These are phyloP conservation scores for Clathrospora elynae DNA, from an alignment of 2,329 filamentous ascomycete species.

Conservation along the genomic window DNA sequence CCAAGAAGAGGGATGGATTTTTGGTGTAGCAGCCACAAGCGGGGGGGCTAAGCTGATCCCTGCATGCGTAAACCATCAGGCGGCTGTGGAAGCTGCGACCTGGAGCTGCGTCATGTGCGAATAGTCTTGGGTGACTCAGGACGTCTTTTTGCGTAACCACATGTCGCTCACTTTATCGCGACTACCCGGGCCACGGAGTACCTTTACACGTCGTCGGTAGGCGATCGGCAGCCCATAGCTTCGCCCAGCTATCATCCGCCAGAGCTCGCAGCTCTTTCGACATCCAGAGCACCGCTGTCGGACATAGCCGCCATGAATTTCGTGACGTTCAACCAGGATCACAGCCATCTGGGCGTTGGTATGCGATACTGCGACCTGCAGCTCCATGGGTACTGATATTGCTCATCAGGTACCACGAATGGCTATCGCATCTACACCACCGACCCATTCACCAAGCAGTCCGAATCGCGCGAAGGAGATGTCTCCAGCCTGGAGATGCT, in stretches of 20 bases:
- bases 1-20: conserved; percentile 21
- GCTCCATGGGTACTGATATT: conserved; percentile 11
- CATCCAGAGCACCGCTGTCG: conserved; percentile 7
- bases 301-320: conserved; percentile 74
- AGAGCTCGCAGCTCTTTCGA: conserved; percentile 11
- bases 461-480: conserved; percentile 91
- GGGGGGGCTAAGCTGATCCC: conserved; percentile 32
- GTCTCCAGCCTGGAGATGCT: conserved; percentile 98
- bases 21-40: conserved; percentile 26
- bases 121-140: not conserved
- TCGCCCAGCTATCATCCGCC: conserved; percentile 11
- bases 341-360: conserved; percentile 96
- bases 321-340: conserved; percentile 99
- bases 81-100: conserved; percentile 16
- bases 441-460: conserved; percentile 93
- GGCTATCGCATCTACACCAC: conserved; percentile 97
- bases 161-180: conserved; percentile 18
- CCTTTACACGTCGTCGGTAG: conserved; percentile 18
- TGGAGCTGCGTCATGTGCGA: conserved; percentile 2
- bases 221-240: conserved; percentile 33
- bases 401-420: conserved; percentile 74
- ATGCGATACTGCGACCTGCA: conserved; percentile 44
- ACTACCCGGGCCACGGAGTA: conserved; percentile 4
- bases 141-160: conserved; percentile 5
- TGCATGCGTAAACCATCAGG: conserved; percentile 20